Conservation (phyloP, 345 rosid genomes). For the Clarkia xantiana region DNA sequence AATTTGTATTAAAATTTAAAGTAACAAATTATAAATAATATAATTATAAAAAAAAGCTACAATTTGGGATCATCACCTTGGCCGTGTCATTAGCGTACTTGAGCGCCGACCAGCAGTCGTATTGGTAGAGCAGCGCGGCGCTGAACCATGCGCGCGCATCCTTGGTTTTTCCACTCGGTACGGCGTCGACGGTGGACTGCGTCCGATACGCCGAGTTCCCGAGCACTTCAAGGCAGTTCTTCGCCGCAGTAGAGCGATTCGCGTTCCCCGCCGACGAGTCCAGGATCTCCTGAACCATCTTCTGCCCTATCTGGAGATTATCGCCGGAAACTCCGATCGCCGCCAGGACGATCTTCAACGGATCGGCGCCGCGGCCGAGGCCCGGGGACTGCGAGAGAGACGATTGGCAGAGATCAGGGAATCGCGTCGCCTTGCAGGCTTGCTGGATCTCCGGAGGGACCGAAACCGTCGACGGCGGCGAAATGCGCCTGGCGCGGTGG, state of each 20-base stretch:
- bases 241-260: constrained; percentile 22
- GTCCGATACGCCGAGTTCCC: constrained; percentile 17
- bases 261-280: constrained; percentile 13
- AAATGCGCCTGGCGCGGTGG: constrained; percentile 1
- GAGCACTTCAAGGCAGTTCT: constrained; percentile 25
- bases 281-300: constrained; percentile 21
- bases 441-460: constrained; percentile 9
- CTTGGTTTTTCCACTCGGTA: constrained; percentile 18
- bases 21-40: no score
- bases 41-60: no score
- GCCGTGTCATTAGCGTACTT: constrained; percentile 33
- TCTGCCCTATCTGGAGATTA: constrained; percentile 17
- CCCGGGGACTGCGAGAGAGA: constrained; percentile 4
- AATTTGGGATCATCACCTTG: constrained; percentile 1
- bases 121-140: constrained; percentile 27
- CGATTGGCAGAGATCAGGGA: constrained; percentile 22
- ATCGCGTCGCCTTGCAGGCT: constrained; percentile 30
- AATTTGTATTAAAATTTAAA: no score
- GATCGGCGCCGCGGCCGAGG: constrained; percentile 11
- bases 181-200: constrained; percentile 9
- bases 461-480: constrained; percentile 1
- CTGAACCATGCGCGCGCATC: constrained; percentile 34
- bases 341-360: constrained; percentile 16
- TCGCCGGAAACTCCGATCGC: constrained; percentile 21
- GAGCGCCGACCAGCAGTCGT: constrained; percentile 28